phyloP scores from a whole-genome alignment of 2,329 filamentous ascomycete species.

The Colletotrichum lini region DNA sequence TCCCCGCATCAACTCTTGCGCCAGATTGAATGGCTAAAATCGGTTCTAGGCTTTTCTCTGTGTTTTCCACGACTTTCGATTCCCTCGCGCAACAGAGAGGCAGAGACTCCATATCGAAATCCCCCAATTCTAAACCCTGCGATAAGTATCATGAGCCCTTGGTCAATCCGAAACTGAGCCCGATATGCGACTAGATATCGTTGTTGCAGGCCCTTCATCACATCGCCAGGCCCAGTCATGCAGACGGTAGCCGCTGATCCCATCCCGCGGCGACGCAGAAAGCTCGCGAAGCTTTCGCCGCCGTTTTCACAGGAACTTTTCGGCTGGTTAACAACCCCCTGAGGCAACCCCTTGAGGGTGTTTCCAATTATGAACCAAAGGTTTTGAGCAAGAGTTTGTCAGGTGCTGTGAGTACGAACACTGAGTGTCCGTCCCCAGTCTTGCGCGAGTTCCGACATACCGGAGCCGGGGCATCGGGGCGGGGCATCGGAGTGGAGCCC shows the following conservation, averaged over 20 bases:
- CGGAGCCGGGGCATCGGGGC: too few species aligned
- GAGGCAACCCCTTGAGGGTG: too few species aligned
- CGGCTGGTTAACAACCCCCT: too few species aligned
- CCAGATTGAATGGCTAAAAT: neutral
- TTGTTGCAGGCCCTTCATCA: conserved; percentile 9
- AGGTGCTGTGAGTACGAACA: too few species aligned
- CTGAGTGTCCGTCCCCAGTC: too few species aligned
- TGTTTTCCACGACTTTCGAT: neutral
- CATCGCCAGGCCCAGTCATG: conserved; percentile 29
- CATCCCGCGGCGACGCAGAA: conserved; percentile 16
- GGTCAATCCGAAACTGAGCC: neutral
- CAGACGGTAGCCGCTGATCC: conserved; percentile 34
- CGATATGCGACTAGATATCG: neutral
- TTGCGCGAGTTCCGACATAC: too few species aligned
- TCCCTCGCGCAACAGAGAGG: neutral
- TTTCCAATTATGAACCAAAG: too few species aligned
- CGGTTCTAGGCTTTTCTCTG: neutral
- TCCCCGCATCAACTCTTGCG: conserved; percentile 1
- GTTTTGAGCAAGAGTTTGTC: too few species aligned
- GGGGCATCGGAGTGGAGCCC: too few species aligned
- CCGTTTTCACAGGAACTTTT: too few species aligned
- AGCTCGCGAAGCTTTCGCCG: conserved; percentile 9
- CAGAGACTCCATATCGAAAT: neutral
- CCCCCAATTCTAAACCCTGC: neutral
- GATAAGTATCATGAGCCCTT: neutral